These are phyloP conservation scores for Fusarium avenaceum DNA, from an alignment of 2,329 filamentous ascomycete species.

Conservation along the genomic window DNA sequence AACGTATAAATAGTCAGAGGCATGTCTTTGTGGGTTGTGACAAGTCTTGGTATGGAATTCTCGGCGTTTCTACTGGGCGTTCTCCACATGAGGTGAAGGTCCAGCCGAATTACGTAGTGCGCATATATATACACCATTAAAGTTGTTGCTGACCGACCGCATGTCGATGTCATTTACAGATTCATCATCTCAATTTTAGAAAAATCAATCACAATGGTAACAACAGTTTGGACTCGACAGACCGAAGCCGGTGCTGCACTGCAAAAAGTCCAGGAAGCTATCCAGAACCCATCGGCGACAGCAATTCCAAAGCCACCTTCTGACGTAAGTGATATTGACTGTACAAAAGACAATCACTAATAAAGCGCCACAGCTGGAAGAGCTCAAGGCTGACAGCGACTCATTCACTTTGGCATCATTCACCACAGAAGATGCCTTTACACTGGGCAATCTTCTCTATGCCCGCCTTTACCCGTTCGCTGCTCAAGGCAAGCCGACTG, in stretches of 20 bases:
- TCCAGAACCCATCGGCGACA: slow-evolving; percentile 26
- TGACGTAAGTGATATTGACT: slow-evolving; percentile 29
- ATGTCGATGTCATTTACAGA: background rate
- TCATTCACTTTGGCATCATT: slow-evolving; percentile 66
- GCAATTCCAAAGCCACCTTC: slow-evolving; percentile 40
- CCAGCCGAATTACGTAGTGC: slow-evolving; percentile 28
- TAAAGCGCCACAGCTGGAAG: slow-evolving; percentile 41
- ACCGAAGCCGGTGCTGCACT: slow-evolving; percentile 26
- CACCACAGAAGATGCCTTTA: slow-evolving; percentile 74
- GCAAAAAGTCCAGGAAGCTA: slow-evolving; percentile 42
- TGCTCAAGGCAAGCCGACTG: slow-evolving; percentile 57
- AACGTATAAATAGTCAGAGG: background rate
- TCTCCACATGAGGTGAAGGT: slow-evolving; percentile 33
- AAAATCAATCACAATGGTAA: slow-evolving; percentile 25
- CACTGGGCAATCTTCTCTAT: slow-evolving; percentile 74
- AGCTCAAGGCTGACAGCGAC: slow-evolving; percentile 55
- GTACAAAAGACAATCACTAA: slow-evolving; percentile 6
- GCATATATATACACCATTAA: slow-evolving; percentile 10
- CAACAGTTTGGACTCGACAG: slow-evolving; percentile 35
- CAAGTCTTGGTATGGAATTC: background rate
- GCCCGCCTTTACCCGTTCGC: slow-evolving; percentile 70
- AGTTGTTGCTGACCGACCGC: slow-evolving; percentile 2
- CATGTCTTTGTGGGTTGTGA: background rate
- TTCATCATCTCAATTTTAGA: background rate
- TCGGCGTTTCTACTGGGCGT: slow-evolving; percentile 10